phyloP scores from a whole-genome alignment of 495 filamentous ascomycete genomes.

The Penicillium alfredii region DNA sequence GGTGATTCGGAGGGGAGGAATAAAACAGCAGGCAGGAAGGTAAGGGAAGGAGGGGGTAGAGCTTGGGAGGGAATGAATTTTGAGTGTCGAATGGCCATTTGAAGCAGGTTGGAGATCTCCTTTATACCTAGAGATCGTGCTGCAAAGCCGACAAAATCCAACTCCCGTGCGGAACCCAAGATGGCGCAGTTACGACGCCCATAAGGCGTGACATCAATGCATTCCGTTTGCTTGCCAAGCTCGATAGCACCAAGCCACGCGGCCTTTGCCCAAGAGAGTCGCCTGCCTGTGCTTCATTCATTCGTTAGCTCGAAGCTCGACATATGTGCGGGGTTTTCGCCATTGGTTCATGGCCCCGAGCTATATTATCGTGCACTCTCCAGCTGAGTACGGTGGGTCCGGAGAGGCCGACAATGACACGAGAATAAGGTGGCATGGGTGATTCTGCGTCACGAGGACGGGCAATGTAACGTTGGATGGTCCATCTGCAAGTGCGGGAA shows the following conservation, averaged over 20 bases:
- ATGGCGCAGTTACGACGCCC: too few relatives aligned
- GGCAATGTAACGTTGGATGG: constrained; percentile 1
- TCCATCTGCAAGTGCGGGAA: background rate
- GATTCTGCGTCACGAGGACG: background rate
- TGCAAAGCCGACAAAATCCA: background rate
- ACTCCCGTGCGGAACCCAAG: too few relatives aligned
- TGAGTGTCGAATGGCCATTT: constrained; percentile 1
- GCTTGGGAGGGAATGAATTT: constrained; percentile 2
- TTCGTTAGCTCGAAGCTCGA: too few relatives aligned
- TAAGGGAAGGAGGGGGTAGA: constrained; percentile 1
- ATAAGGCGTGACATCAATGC: background rate
- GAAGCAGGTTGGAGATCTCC: constrained; percentile 1
- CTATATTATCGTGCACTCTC: background rate
- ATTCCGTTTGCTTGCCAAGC: constrained; percentile 1
- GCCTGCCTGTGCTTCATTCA: too few relatives aligned
- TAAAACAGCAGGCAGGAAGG: too few relatives aligned
- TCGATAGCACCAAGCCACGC: constrained; percentile 2
- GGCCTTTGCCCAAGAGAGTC: background rate
- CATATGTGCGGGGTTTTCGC: constrained; percentile 1
- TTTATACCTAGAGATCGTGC: constrained; percentile 3
- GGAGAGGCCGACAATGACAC: constrained; percentile 1
- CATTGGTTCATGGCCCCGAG: constrained; percentile 2
- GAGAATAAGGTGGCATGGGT: background rate
- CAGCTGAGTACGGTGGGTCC: constrained; percentile 1
- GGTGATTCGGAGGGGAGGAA: too few relatives aligned